Evolutionary conservation across 345 rosid species (phyloP).

Genomic region (Orychophragmus violaceus): DNA sequence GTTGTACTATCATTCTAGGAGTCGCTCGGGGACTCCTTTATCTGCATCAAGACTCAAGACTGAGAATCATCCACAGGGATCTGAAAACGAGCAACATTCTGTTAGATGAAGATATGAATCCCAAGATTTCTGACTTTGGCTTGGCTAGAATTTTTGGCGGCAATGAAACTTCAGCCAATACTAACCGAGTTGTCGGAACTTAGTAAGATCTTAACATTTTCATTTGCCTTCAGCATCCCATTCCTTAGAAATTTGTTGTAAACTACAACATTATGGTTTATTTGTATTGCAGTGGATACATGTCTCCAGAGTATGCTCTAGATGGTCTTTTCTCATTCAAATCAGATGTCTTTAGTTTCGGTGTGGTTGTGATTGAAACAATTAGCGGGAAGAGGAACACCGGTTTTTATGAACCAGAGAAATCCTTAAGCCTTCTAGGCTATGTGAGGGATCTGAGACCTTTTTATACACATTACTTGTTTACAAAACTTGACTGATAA

Average conservation of each 20-base stretch:
- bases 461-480: background rate
- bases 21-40: constrained; percentile 63
- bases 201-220: constrained; percentile 59
- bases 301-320: constrained; percentile 69
- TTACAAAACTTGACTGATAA: background rate
- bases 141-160: constrained; percentile 63
- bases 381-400: constrained; percentile 48
- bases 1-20: constrained; percentile 52
- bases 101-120: constrained; percentile 61
- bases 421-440: constrained; percentile 42
- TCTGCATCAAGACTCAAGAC: constrained; percentile 72
- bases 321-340: constrained; percentile 59
- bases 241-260: background rate
- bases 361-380: constrained; percentile 53
- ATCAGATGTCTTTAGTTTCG: constrained; percentile 61
- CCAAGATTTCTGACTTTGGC: constrained; percentile 77
- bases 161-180: constrained; percentile 45
- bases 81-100: constrained; percentile 59
- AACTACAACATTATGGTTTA: background rate
- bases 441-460: constrained; percentile 38
- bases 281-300: constrained; percentile 47
- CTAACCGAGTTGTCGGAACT: constrained; percentile 63
- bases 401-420: constrained; percentile 29
- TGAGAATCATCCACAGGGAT: constrained; percentile 68
- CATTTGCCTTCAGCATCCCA: background rate